Evolutionary conservation across 176 grass and related monocot genomes (phyloP).

Genomic region (Zea luxurians): DNA sequence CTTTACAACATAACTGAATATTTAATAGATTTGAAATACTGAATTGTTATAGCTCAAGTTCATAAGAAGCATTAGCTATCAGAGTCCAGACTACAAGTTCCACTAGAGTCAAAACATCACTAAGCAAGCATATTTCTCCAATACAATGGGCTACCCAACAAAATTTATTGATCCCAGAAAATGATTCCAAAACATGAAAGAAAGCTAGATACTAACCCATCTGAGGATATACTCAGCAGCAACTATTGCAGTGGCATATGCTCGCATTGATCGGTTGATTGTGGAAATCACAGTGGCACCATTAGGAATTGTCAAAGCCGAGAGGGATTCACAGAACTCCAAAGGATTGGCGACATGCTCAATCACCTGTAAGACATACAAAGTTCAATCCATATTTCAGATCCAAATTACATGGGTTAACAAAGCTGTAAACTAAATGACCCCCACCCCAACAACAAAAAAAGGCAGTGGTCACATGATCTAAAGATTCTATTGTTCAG

Average conservation of each 20-base stretch:
- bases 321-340: slow-evolving; percentile 84
- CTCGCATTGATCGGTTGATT: slow-evolving; percentile 90
- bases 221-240: slow-evolving; percentile 89
- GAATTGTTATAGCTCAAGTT: too few species aligned
- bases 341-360: slow-evolving; percentile 80
- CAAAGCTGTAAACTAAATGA: not conserved
- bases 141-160: slow-evolving; percentile 9
- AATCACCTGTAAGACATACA: slow-evolving; percentile 76
- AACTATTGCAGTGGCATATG: slow-evolving; percentile 85
- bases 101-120: not conserved
- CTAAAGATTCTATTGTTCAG: not conserved
- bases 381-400: slow-evolving; percentile 22
- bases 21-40: too few species aligned
- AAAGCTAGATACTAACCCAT: slow-evolving; percentile 58
- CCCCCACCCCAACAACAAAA: not conserved
- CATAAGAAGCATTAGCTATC: too few species aligned
- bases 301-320: slow-evolving; percentile 62
- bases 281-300: slow-evolving; percentile 84
- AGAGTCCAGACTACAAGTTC: too few species aligned
- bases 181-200: slow-evolving; percentile 20
- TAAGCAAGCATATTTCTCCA: slow-evolving; percentile 27
- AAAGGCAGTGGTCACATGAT: not conserved
- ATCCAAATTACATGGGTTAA: slow-evolving; percentile 22
- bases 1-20: not conserved
- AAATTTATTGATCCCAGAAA: slow-evolving; percentile 18